Base-by-base conservation (phyloP, 2,329 filamentous ascomycete species). In the Aspergillus sp. region DNA sequence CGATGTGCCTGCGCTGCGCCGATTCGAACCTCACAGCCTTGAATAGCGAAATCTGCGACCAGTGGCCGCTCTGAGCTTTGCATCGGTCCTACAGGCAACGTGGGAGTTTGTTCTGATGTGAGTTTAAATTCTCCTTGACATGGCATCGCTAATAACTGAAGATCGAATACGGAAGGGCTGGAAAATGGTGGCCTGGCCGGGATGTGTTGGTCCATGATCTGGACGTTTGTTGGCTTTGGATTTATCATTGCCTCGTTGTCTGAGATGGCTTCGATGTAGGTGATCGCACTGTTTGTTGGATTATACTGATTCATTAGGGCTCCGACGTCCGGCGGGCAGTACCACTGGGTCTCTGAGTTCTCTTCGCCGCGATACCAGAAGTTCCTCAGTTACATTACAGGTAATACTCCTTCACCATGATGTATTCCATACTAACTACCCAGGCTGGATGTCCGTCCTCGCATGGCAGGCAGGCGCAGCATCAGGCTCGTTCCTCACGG, bases 171-270 rank as follows among this genome's bases (percentile, higher is more conserved):
- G 3, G 52, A 68, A 27, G 69, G 68, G 1, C 55, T 70, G 7
- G 54, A 62, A 17, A 62, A 71, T 57, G 67, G 67, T 2, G 68
- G 69, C 3, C 50, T 64, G n/a, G 59, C 67, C 4, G 69, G 66
- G 15, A 46, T 70, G 58, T 65, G 68, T 40, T 70, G 68, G 67
- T 66, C 70, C 0, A 75, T 68, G 56, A 57, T 76, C 5, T 71
- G 70, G 62, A 74, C 87, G 30, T 75, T 88, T 17, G 85, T 93
- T 6, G 87, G 89, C 0, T 83, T 89, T 24, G 88, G 89, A 6
- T 87, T 86, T 22, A 80, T 93, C 17, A 69, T 75, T 30, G 62
- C 64, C 15, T 75, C 74, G 4, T 79, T 93, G 67, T 83, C 89
- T 0, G 91, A 96, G 71, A 80, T 91, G 74, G 71, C 72, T 11